Base-by-base conservation (phyloP, 2,329 filamentous ascomycete genomes). In the Pseudonectria buxi region DNA sequence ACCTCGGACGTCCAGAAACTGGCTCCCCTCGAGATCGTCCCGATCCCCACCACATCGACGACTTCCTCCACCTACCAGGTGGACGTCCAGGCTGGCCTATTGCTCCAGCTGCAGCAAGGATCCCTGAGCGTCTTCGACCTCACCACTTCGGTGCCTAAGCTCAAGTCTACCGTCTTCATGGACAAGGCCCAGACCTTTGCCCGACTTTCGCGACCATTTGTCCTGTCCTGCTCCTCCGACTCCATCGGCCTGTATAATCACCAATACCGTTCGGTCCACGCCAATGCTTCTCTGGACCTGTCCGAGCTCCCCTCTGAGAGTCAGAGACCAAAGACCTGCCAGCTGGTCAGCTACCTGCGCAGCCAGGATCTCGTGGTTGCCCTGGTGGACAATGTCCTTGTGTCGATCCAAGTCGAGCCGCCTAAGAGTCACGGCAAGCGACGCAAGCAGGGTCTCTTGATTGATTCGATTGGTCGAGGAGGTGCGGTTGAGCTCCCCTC, bases 391-490 rank as follows among this genome's bases (percentile, higher is more conserved):
- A 72, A 74, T 28, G 70, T 76, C 29, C 63, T 90, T 24, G 65
- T 86, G 12, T 82, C 77, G 1, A 68, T 88, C 33, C 83, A 87
- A 50, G 63, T 83, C n/a, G 76, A 82, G 50, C 71, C 73, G 2
- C 77, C 76, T 2, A 71, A 70, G 49, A 64, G 61, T 30, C 67
- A 73, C n/a, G 66, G 67, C 39, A 72, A 68, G 43, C 72, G 75
- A 57, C 67, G 72, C 26, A 72, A 72, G 26, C 71, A 76, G 33
- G 80, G 81, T 7, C 65, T 85, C 7, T 63, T 89, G 16, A 81
- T 85, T 24, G 83, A 89, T 53, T 83, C 83, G 0, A 76, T 89
- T 35, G 81, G 83, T 2, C 80, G 80, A 40, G 83, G 81, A 3
- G 63, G 67, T 2, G 58, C 61, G 10, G 50, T 62, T 4, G 63